Evolutionary conservation across 495 filamentous ascomycete species (phyloP).

Genomic region (Neurospora sp.): DNA sequence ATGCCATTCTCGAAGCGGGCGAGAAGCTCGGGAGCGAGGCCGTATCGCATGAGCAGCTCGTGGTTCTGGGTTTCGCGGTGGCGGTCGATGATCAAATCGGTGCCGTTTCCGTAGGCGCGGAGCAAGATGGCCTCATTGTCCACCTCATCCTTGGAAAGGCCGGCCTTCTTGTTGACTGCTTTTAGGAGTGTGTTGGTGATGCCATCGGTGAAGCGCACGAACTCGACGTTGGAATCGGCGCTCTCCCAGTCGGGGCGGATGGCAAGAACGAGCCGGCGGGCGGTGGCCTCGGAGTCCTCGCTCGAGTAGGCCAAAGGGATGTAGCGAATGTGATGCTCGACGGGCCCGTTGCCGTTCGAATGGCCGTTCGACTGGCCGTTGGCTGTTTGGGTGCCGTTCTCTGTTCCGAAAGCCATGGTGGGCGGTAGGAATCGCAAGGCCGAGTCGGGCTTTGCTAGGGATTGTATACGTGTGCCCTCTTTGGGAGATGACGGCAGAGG

Average conservation of each 20-base stretch:
- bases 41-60: slow-evolving; percentile 61
- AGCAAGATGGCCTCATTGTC: slow-evolving; percentile 85
- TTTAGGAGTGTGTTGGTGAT: slow-evolving; percentile 96
- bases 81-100: slow-evolving; percentile 91
- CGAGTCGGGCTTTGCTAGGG: background rate
- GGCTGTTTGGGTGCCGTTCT: slow-evolving; percentile 12
- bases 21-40: slow-evolving; percentile 76
- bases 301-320: slow-evolving; percentile 70
- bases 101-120: slow-evolving; percentile 89
- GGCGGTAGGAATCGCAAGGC: background rate
- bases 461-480: background rate
- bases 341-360: slow-evolving; percentile 7
- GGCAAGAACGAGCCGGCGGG: slow-evolving; percentile 65
- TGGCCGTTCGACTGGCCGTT: slow-evolving; percentile 11
- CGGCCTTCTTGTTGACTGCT: slow-evolving; percentile 70
- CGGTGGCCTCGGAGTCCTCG: slow-evolving; percentile 64
- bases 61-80: slow-evolving; percentile 66
- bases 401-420: slow-evolving; percentile 17
- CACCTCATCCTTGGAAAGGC: slow-evolving; percentile 64
- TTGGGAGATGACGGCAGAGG: background rate
- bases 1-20: slow-evolving; percentile 95
- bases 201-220: slow-evolving; percentile 88
- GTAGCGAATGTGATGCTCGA: slow-evolving; percentile 30
- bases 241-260: slow-evolving; percentile 77
- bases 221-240: slow-evolving; percentile 66